phyloP scores from a whole-genome alignment of 2,329 filamentous ascomycete species.

The Nemania sp. region DNA sequence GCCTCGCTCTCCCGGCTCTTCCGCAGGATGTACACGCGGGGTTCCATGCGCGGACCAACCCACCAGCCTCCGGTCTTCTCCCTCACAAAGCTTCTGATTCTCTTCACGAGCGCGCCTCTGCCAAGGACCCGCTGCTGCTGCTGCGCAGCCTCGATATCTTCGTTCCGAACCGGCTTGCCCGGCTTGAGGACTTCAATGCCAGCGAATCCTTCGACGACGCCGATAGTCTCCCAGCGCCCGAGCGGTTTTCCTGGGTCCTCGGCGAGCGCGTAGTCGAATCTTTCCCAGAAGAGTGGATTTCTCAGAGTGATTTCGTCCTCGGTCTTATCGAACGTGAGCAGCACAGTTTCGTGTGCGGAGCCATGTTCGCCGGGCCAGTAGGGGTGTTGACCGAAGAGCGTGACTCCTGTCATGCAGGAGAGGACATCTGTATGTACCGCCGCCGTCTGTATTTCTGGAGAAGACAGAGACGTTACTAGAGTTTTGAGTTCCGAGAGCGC shows the following conservation, averaged over 20 bases:
- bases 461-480: constrained; percentile 40
- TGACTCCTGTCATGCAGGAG: constrained; percentile 72
- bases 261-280: constrained; percentile 64
- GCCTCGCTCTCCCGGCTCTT: constrained; percentile 37
- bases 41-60: constrained; percentile 64
- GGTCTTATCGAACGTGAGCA: constrained; percentile 62
- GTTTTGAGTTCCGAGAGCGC: constrained; percentile 64
- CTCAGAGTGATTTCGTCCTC: constrained; percentile 53
- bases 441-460: constrained; percentile 38
- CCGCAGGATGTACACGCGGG: constrained; percentile 55
- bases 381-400: constrained; percentile 62
- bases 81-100: constrained; percentile 48
- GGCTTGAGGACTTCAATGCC: constrained; percentile 62
- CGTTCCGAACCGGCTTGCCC: constrained; percentile 33
- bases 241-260: constrained; percentile 54
- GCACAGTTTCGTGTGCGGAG: constrained; percentile 32
- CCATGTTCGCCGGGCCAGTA: constrained; percentile 29
- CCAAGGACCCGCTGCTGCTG: constrained; percentile 47
- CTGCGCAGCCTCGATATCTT: constrained; percentile 28
- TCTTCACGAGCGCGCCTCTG: constrained; percentile 46
- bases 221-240: constrained; percentile 59
- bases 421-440: constrained; percentile 67
- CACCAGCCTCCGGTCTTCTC: constrained; percentile 63
- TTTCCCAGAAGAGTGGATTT: constrained; percentile 61
- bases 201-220: constrained; percentile 59